Evolutionary conservation across 352 stramenopile genomes (phyloP), one percentile per base, ranked within the genome.

Genomic region (Phytopythium montanum): DNA sequence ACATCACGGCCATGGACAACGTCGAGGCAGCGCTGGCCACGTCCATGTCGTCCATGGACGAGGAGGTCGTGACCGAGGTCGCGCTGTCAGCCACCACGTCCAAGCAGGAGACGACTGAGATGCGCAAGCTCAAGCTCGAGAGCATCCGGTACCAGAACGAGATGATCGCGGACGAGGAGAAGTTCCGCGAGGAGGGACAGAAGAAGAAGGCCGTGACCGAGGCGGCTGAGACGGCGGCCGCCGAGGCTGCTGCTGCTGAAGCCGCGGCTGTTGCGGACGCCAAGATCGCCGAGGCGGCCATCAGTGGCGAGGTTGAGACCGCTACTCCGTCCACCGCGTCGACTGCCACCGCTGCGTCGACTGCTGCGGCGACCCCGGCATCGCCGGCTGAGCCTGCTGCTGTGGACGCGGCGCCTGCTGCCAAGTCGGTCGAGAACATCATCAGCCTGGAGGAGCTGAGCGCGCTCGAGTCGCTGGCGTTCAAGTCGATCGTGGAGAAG

Each of bases 91-190:
- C 81, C 16, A 94, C 92, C 29, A 70, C 78, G 45, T 79, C 78
- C 1, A 78, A 70, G 38, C 80, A 90, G 64, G 79, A 87, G 55
- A 87, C 71, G 4, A 62, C 74, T 19, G 75, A 93, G 65, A 85
- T 91, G 79, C 79, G 81, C 56, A 83, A 94, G 67, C 69, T 92
- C 58, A 90, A 90, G 72, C 79, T 92, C 31, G 85, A 98, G 62
- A 95, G 95, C 60, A 88, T 99, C 55, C 82, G 94, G 16, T 95
- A 98, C 75, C 95, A 99, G 78, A 98, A 99, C 79, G 92, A 98
- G 68, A 92, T 97, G 81, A 96, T 96, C 68, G 87, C 85, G 55
- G 83, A 93, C 57, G 82, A 93, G 81, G 95, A 90, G 63, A 94
- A 97, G 72, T 95, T 97, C 74, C 91, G 88, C 39, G 72, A 92